Base-by-base conservation (phyloP, 305 asterid species). In the Salvia sclarea region DNA sequence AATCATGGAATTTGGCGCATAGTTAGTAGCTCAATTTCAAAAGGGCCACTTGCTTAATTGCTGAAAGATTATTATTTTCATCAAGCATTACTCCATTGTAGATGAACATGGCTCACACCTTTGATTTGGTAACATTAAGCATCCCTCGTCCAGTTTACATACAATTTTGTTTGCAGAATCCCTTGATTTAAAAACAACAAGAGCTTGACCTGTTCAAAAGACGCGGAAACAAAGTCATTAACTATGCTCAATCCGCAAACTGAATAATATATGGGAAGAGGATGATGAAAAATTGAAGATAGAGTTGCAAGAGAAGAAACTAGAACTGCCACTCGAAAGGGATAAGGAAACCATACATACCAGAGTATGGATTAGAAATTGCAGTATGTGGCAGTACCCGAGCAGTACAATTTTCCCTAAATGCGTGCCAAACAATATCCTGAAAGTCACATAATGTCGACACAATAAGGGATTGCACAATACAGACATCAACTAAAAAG, bases 391-490 rank as follows among this genome's bases (percentile, higher is more conserved):
- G 96, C 69, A 91, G 70, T 81, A 88, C 72, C 77, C 75, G 87
- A 22, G 92, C 91, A 12, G 89, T 75, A 71, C 96, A 87, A 13
- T 44, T 57, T 71, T 84, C 94, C 30, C 64, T 24, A 56, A 91
- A 83, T 25, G 88, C 92, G 72, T 72, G 72, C 89, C 89, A 88
- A 58, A 93, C 66, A 61, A 93, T 88, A 84, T 93, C 97, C 98
- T 93, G 81, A 54, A 68, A 83, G 54, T 21, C 79, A 24, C 64
- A 69, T 54, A 44, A 75, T 24, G 62, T 21, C 48, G 20, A 24
- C 25, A 62, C 72, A 66, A 49, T 48, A 62, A 20, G 24, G 73
- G 41, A 52, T 18, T 7, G 50, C 40, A 50, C 7, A 48, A 71
- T 52, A 53, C 47, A 71, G 33, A 55, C 47, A 63, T 10, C 16